Base-by-base conservation (phyloP, 179 eudicot genomes). In the Beta macrorhiza region DNA sequence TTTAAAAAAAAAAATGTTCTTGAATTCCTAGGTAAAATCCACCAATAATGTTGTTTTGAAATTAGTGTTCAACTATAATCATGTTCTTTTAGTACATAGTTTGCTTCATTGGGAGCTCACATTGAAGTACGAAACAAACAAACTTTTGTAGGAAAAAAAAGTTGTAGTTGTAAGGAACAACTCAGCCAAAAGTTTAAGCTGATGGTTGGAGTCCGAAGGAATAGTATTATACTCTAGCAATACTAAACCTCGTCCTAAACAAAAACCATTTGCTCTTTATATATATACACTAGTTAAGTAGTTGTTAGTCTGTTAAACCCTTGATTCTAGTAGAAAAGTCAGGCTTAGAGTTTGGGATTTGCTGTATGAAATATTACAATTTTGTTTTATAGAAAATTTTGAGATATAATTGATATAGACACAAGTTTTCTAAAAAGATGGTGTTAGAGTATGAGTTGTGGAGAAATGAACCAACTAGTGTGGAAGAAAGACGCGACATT, bases 401-500 rank as follows among this genome's bases (percentile, higher is more conserved):
- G 25, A 25, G 25, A 25, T 0, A 25, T 25, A n/a, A n/a, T n/a
- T n/a, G 25, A 25, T 25, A 25, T 25, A 25, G 25, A 25, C 25
- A 25, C 25, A 25, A 25, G 25, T 25, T 25, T 25, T 25, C 25
- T 25, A 25, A 25, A 25, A 25, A 25, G 25, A 25, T 25, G 25
- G 84, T 51, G 1, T 81, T 80, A 3, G 85, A 84, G 62, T 86
- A 67, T 80, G 92, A 84, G 15, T 76, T 88, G 63, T 92, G 97
- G 97, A 79, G 83, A 84, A 75, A 78, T 73, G 95, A 89, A 78
- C 88, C 87, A 0, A 80, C 47, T 58, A 90, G 93, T 72, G 88
- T 93, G 5, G 67, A 87, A 78, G 90, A 92, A 76, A 80, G 97
- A 59, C 88, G 97, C 3, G 80, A 72, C 4, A 57, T 20, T 93